Percentiles rank a stretch among this genome's conserved stretches.
These are phyloP conservation scores for Aureobasidium melanogenum DNA, from an alignment of 2,329 filamentous ascomycete genomes.

Conservation along the genomic window DNA sequence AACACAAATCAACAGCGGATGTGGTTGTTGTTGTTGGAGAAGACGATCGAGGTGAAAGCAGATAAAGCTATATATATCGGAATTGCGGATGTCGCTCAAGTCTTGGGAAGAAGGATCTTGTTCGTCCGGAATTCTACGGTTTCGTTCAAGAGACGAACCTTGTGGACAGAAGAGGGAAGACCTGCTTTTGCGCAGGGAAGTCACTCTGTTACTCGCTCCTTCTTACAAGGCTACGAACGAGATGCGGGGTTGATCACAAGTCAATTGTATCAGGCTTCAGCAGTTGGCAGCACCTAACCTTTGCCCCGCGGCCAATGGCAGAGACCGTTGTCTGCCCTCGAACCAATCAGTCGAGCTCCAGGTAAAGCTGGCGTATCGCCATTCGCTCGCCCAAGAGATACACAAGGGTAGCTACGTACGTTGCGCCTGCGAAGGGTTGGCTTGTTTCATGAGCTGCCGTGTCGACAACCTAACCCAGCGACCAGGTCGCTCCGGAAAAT, in stretches of 20 bases:
- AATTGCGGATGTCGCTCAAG: neutral
- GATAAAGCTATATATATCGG: constrained; percentile 3
- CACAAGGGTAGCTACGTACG: constrained; percentile 2
- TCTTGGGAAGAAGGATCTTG: neutral
- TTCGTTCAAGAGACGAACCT: neutral
- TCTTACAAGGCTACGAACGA: neutral
- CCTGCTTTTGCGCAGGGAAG: neutral
- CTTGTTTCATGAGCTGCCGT: neutral
- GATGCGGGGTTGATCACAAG: constrained; percentile 10
- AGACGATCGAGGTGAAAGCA: neutral
- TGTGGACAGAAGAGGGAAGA: neutral
- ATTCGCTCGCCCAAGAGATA: neutral
- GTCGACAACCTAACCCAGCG: neutral
- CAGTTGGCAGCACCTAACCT: neutral
- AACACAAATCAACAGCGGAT: neutral
- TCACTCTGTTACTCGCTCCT: neutral
- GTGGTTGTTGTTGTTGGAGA: neutral
- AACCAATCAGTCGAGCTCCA: neutral
- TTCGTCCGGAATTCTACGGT: neutral
- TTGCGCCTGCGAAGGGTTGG: neutral
- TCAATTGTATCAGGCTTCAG: neutral
- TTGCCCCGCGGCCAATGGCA: constrained; percentile 3
- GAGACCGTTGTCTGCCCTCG: neutral
- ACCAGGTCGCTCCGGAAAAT: constrained; percentile 3
- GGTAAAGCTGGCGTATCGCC: neutral